Evolutionary conservation across 768 basidiomycete genomes (phyloP).

Genomic region (Russula emetica): DNA sequence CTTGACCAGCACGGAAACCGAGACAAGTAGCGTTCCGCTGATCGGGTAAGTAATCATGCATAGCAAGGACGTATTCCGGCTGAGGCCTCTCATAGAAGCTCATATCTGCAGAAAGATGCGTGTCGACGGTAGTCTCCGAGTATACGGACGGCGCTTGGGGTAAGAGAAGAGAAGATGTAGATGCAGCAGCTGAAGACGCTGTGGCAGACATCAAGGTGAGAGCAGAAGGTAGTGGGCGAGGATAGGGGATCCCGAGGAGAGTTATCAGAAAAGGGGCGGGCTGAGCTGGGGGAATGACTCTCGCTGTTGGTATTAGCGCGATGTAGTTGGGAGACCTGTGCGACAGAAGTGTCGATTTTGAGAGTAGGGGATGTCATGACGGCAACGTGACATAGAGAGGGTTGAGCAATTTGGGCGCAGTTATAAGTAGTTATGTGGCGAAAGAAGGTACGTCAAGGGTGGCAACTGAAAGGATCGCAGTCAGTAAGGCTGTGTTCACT

Average conservation of each 20-base stretch:
- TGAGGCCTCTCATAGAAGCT: slow-evolving; percentile 14
- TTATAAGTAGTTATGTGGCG: background rate
- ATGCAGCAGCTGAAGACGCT: slow-evolving; percentile 27
- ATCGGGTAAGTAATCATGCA: slow-evolving; percentile 84
- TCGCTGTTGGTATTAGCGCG: slow-evolving; percentile 24
- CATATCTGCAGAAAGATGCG: slow-evolving; percentile 22
- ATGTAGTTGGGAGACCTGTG: slow-evolving; percentile 27
- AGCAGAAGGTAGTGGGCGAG: slow-evolving; percentile 25
- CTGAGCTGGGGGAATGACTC: slow-evolving; percentile 11
- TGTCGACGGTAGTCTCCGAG: slow-evolving; percentile 28
- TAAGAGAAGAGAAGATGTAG: slow-evolving; percentile 30
- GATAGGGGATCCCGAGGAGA: slow-evolving; percentile 19
- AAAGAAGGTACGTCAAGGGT: background rate
- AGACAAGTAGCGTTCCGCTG: slow-evolving; percentile 75
- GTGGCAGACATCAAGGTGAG: slow-evolving; percentile 20
- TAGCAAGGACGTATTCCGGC: slow-evolving; percentile 79
- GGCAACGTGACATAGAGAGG: slow-evolving; percentile 25
- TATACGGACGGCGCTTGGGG: slow-evolving; percentile 32
- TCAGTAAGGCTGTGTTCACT: background rate
- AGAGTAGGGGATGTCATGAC: slow-evolving; percentile 33
- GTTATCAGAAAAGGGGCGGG: slow-evolving; percentile 22
- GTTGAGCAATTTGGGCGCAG: slow-evolving; percentile 20
- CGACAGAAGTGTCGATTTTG: slow-evolving; percentile 36
- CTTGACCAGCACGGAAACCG: slow-evolving; percentile 82
- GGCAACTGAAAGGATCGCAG: background rate